phyloP scores from a whole-genome alignment of 768 basidiomycete genomes.

The Neoboletus brunneissimus region DNA sequence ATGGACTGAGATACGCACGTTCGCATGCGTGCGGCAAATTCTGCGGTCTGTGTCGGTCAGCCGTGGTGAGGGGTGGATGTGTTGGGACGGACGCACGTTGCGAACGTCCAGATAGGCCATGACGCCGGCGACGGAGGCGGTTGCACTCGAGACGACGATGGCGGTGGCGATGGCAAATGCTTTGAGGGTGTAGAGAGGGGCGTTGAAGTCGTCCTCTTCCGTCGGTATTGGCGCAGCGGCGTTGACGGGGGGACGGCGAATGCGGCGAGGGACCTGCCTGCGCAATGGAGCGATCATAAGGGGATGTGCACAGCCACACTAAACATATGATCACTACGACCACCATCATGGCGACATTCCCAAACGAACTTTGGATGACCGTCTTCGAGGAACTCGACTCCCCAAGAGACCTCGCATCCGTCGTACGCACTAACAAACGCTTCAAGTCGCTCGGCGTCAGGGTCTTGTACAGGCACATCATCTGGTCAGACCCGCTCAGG shows the following conservation, averaged over 20 bases:
- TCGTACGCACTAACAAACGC: slow-evolving; percentile 31
- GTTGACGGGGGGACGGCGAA: too few species aligned
- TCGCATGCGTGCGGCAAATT: slow-evolving; percentile 62
- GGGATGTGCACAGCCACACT: slow-evolving; percentile 18
- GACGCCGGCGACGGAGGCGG: slow-evolving; percentile 45
- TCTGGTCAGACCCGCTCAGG: slow-evolving; percentile 32
- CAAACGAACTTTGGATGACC: slow-evolving; percentile 39
- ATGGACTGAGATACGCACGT: slow-evolving; percentile 42
- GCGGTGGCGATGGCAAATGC: slow-evolving; percentile 66
- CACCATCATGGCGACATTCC: slow-evolving; percentile 26
- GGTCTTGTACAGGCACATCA: slow-evolving; percentile 34
- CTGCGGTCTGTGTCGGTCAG: slow-evolving; percentile 42
- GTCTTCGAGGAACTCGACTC: slow-evolving; percentile 36
- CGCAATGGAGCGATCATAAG: too few species aligned
- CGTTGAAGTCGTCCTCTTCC: slow-evolving; percentile 42
- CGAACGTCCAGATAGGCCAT: slow-evolving; percentile 52
- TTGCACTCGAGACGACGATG: slow-evolving; percentile 50
- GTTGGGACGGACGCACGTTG: slow-evolving; percentile 38
- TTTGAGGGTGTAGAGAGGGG: slow-evolving; percentile 53
- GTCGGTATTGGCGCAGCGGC: too few species aligned
- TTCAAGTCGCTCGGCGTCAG: slow-evolving; percentile 32
- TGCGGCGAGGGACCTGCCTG: too few species aligned
- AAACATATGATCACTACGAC: neutral
- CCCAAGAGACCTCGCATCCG: slow-evolving; percentile 29
- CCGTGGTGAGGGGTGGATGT: too few species aligned